Conservation (phyloP, 495 filamentous ascomycete genomes). For the Melanomma pulvis-pyrius region DNA sequence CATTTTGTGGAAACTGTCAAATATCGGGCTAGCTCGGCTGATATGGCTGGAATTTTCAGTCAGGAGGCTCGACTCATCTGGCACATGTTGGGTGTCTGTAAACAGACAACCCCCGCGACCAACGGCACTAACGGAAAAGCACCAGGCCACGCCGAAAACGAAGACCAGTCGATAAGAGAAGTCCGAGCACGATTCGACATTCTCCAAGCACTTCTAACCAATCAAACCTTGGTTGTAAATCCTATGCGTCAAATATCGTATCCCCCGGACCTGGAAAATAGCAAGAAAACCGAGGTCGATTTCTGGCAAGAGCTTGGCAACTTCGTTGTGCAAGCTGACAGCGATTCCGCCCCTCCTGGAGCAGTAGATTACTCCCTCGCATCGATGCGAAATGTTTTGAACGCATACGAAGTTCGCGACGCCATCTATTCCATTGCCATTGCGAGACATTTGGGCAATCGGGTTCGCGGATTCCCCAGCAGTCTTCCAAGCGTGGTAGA, state of each 20-base stretch:
- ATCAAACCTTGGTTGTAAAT: conserved; percentile 62
- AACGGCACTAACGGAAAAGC: conserved; percentile 43
- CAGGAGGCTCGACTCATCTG: conserved; percentile 46
- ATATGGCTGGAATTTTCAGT: conserved; percentile 34
- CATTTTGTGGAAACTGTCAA: conserved; percentile 62
- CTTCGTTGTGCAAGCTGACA: conserved; percentile 69
- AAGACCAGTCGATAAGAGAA: conserved; percentile 51
- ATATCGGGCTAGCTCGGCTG: conserved; percentile 50
- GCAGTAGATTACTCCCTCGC: conserved; percentile 66
- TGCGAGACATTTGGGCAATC: conserved; percentile 70
- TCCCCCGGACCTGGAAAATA: not conserved
- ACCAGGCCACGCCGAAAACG: conserved; percentile 56
- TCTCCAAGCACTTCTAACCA: conserved; percentile 73
- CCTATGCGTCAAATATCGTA: conserved; percentile 32
- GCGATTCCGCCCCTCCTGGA: conserved; percentile 58
- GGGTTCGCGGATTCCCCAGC: conserved; percentile 65
- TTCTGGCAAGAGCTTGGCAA: conserved; percentile 80
- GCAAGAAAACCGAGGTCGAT: conserved; percentile 63
- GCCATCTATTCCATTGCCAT: conserved; percentile 88
- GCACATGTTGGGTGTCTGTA: conserved; percentile 43
- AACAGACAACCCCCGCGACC: conserved; percentile 23
- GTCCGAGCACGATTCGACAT: conserved; percentile 68
- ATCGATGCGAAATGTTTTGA: conserved; percentile 67
- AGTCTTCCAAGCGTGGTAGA: conserved; percentile 60
- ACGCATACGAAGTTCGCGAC: conserved; percentile 84